These are phyloP conservation scores for Aspergillus carlsbadensis DNA, from an alignment of 495 filamentous ascomycete species.

Conservation along the genomic window DNA sequence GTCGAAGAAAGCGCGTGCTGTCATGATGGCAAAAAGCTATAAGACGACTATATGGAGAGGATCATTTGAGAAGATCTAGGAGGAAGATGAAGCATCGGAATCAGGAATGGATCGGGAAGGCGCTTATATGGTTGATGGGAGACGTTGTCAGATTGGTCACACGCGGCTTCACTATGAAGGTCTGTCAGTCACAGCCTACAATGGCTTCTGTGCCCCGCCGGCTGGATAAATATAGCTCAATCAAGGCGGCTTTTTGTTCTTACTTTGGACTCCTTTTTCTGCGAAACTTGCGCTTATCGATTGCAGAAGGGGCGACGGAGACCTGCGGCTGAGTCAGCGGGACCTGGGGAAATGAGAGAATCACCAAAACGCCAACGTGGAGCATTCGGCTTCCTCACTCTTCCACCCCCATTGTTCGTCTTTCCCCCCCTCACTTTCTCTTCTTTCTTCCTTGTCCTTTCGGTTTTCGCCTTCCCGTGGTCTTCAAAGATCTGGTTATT, in stretches of 20 bases:
- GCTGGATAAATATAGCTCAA: neutral
- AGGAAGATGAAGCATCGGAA: constrained; percentile 4
- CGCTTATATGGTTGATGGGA: constrained; percentile 7
- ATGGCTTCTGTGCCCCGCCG: neutral
- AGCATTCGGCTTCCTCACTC: constrained; percentile 12
- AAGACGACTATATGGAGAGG: neutral
- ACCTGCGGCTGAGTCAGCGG: constrained; percentile 16
- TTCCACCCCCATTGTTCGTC: constrained; percentile 6
- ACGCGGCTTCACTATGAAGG: too few relatives aligned
- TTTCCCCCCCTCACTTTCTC: constrained; percentile 8
- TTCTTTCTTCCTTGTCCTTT: constrained; percentile 7
- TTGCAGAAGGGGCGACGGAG: constrained; percentile 6
- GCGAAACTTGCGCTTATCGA: neutral
- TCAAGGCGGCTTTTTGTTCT: neutral
- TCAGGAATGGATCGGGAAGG: neutral
- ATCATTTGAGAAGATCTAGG: neutral
- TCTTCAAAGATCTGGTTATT: constrained; percentile 12
- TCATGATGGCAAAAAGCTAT: constrained; percentile 24
- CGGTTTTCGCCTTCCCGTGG: constrained; percentile 17
- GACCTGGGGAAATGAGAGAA: constrained; percentile 3
- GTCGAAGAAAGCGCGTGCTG: constrained; percentile 37
- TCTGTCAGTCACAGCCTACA: neutral
- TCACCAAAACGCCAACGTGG: constrained; percentile 25
- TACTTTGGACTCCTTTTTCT: constrained; percentile 16
- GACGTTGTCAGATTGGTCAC: neutral